Conservation (phyloP, 441 rosid genomes). For the Corymbia citriodora region DNA sequence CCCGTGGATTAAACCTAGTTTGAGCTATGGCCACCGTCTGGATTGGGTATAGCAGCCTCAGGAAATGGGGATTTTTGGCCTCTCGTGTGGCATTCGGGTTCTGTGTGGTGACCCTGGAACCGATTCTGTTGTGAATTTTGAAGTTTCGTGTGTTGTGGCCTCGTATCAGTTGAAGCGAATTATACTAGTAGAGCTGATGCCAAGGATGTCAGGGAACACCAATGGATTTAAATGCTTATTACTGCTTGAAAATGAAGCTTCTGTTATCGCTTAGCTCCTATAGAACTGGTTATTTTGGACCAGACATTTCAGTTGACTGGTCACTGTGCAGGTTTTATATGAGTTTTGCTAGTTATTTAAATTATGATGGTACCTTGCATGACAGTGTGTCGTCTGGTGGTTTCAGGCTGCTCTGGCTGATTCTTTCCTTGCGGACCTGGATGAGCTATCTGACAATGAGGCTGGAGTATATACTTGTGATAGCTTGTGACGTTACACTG, state of each 20-base stretch:
- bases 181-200: not conserved
- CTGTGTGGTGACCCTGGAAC: not conserved
- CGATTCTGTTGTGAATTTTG: not conserved
- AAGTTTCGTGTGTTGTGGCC: not conserved
- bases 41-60: not conserved
- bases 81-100: not conserved
- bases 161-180: not conserved
- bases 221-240: not conserved
- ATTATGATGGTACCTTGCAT: not conserved
- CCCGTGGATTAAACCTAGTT: not conserved
- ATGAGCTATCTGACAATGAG: constrained; percentile 88
- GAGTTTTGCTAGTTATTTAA: not conserved
- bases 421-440: constrained; percentile 89
- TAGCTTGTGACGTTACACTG: no score
- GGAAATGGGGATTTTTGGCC: not conserved
- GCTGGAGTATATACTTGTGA: constrained; percentile 51
- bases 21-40: not conserved
- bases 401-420: constrained; percentile 82
- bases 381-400: not conserved
- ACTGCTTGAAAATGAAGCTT: not conserved
- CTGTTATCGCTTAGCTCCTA: not conserved
- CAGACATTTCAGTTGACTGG: not conserved
- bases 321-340: not conserved
- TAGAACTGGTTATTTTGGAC: not conserved
- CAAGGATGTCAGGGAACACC: not conserved